Evolutionary conservation across 345 rosid species (phyloP), one percentile per base, ranked within the genome.

Genomic region (Gossypium rotundifolium): DNA sequence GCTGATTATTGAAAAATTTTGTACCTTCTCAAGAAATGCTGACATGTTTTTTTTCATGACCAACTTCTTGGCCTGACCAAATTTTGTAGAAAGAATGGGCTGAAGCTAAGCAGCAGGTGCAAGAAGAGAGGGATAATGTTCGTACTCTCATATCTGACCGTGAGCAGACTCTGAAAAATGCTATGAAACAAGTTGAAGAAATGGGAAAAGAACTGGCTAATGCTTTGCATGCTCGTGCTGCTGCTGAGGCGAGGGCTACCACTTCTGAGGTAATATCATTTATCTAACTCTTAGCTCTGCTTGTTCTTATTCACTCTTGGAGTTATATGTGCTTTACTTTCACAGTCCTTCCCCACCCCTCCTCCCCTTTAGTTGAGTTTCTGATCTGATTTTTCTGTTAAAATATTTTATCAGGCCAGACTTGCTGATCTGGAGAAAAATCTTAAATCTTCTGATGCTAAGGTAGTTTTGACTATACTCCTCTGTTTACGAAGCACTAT

Each of bases 211-310:
- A 90, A 66, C 85, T 92, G 81, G 80, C 97, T 75, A 81, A 85
- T 77, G 89, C 94, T 44, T 83, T 89, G 86, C 90, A 63, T 84
- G 90, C 93, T 73, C 88, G 86, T 80, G 83, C 96, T 1, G 88
- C 85, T 63, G 94, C 99, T 62, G 99, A 91, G 85, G 79, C 91
- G 16, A 87, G 93, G 82, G 99, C 98, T 74, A 85, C 93, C 76
- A 84, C 87, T 79, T 88, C 97, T 42, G 99, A 94, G 98, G 99
- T 94, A 59, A 48, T 70, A 76, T 76, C 16, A 59, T 60, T 58
- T 23, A 11, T 53, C 17, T 8, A 52, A 33, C 13, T 64, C 63
- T 72, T 57, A 18, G n/a, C 9, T 1, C 44, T 59, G 63, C 68
- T 61, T 25, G 40, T 60, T 33, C 29, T 45, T 62, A 5, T 51